Evolutionary conservation across 2,329 filamentous ascomycete genomes (phyloP).

Genomic region (Pestalotiopsis fici): DNA sequence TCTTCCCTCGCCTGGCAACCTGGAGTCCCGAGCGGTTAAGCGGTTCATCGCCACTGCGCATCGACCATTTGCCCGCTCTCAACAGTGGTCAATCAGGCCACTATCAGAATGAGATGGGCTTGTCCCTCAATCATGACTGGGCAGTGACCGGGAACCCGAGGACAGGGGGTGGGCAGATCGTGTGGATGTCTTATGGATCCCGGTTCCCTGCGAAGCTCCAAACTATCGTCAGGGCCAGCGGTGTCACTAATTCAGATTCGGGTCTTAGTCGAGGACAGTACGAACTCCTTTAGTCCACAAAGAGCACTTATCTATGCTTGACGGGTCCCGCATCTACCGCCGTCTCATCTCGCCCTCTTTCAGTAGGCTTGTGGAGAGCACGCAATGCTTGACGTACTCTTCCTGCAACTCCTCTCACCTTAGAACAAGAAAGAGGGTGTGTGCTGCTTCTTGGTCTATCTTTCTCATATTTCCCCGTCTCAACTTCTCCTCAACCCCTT

Average conservation of each 20-base stretch:
- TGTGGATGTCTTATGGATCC: neutral
- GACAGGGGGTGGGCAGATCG: neutral
- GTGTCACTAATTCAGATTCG: conserved; percentile 7
- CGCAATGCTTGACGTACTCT: conserved; percentile 8
- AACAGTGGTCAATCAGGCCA: neutral
- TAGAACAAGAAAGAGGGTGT: neutral
- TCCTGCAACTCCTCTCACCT: neutral
- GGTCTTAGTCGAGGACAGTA: neutral
- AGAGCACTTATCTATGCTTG: conserved; percentile 5
- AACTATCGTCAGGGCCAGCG: conserved; percentile 1
- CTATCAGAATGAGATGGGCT: neutral
- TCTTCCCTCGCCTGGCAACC: neutral
- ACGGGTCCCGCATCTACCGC: neutral
- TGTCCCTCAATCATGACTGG: neutral
- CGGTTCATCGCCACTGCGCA: neutral
- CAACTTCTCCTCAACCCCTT: neutral
- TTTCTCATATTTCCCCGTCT: neutral
- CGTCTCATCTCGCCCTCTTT: neutral
- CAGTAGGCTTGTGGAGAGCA: neutral
- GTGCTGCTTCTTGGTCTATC: neutral
- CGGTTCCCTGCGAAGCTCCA: neutral
- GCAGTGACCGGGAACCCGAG: neutral
- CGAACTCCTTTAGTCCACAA: neutral
- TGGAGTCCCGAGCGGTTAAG: neutral
- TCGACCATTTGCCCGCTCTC: neutral